Conservation (phyloP, 2,329 filamentous ascomycete species). For the Ascomycota sp. region DNA sequence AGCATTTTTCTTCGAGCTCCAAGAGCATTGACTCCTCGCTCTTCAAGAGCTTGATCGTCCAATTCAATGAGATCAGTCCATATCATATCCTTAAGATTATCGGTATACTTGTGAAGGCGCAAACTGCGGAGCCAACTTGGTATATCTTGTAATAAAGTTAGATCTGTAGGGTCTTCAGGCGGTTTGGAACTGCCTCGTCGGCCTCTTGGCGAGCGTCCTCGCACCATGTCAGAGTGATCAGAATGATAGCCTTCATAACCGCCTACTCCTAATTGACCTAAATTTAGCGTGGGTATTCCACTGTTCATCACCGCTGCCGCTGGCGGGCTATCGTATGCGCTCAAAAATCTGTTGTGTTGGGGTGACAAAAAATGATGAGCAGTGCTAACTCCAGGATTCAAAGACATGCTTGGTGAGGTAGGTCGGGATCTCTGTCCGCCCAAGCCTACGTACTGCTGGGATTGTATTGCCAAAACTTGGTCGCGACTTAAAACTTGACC, state of each 20-base stretch:
- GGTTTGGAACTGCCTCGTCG: conserved; percentile 90
- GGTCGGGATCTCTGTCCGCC: conserved; percentile 63
- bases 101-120: conserved; percentile 94
- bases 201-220: conserved; percentile 80
- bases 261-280: conserved; percentile 50
- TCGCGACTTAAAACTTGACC: conserved; percentile 74
- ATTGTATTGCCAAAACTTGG: conserved; percentile 65
- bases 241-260: conserved; percentile 75
- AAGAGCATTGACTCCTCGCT: conserved; percentile 81
- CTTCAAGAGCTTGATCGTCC: conserved; percentile 82
- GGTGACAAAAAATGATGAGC: conserved; percentile 75
- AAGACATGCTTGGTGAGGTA: conserved; percentile 68
- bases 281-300: conserved; percentile 48
- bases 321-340: conserved; percentile 61
- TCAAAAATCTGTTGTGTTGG: conserved; percentile 85
- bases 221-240: conserved; percentile 77
- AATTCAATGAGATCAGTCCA: conserved; percentile 87
- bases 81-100: conserved; percentile 91
- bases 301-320: conserved; percentile 51
- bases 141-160: conserved; percentile 77
- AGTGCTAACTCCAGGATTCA: conserved; percentile 45
- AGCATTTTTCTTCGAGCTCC: conserved; percentile 94
- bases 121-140: conserved; percentile 89
- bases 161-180: conserved; percentile 91
- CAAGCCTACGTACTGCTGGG: conserved; percentile 40